phyloP scores from a whole-genome alignment of 345 rosid genomes.

The Chamaenerion angustifolium region DNA sequence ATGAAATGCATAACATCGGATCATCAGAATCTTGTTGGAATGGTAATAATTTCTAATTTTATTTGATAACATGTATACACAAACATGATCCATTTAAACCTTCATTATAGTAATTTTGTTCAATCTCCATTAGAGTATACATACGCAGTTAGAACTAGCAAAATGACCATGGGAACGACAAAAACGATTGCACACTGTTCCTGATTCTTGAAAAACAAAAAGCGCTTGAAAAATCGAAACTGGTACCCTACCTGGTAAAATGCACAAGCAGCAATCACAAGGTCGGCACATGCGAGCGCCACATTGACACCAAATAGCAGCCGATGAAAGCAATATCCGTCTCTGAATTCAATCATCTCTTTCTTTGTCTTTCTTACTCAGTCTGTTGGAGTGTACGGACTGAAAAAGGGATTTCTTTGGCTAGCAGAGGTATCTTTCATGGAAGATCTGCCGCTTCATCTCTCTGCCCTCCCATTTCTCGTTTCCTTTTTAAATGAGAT shows the following conservation, averaged over 20 bases:
- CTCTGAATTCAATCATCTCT: constrained; percentile 5
- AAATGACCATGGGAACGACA: background rate
- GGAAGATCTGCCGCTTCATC: constrained; percentile 7
- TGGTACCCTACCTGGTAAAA: constrained; percentile 9
- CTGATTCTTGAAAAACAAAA: background rate
- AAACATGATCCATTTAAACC: no score
- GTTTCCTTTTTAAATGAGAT: no score
- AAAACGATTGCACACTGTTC: background rate
- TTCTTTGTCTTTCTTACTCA: background rate
- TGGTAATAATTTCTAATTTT: no score
- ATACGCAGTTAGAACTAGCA: no score
- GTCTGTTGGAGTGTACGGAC: background rate
- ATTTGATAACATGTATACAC: no score
- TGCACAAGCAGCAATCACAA: constrained; percentile 7
- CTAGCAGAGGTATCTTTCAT: constrained; percentile 3
- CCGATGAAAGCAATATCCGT: constrained; percentile 8
- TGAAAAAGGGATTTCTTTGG: background rate
- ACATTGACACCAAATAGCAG: constrained; percentile 6
- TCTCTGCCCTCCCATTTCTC: no score
- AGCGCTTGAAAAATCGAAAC: background rate
- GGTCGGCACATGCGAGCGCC: constrained; percentile 10
- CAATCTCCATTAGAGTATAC: no score
- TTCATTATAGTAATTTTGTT: no score
- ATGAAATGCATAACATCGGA: no score
- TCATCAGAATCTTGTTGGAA: no score